Evolutionary conservation across 192 early-diverging fungal genomes (phyloP), one percentile per base, ranked within the genome.

Genomic region (Backusella psychrophila): DNA sequence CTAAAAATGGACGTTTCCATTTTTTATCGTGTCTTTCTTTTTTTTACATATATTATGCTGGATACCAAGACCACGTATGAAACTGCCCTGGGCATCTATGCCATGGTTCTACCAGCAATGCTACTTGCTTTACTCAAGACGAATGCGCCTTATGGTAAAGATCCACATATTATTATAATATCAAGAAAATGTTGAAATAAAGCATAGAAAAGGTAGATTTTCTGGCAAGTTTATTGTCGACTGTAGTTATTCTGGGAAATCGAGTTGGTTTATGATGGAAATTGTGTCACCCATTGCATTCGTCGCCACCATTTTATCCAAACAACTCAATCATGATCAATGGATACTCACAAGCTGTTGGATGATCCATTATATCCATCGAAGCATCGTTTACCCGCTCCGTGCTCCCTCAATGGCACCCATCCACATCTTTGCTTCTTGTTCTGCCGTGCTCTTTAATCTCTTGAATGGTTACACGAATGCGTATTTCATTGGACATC

Each of bases 191-290:
- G 38, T 39, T 33, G 38, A 39, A 39, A 12, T 39, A 39, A 39
- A 12, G 11, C 7, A 39, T 11, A 39, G 11, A 26, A 23, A 52
- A 75, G 73, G 75, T 21, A 75, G 77, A 59, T 78, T 78, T 53
- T 31, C 71, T 12, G 19, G 52, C 19, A 65, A 44, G 14, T 42
- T 74, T 21, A n/a, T 73, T 21, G 23, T 53, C 12, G 42, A 41
- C n/a, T 23, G 72, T 12, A 78, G 73, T 17, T 56, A 82, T 1
- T 49, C 67, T 11, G 81, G 84, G 4, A 79, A 78, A 36, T 41
- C 42, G 31, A 79, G 76, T 23, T 85, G 84, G 84, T 69, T 70
- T 36, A 5, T 75, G 4, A 85, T 85, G 84, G 84, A 85, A 56
- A 14, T 72, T 0, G 39, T 71, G 0, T 85, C 84, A 0, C 84